Evolutionary conservation across 1,139 yeast genomes (phyloP).

Genomic region (Candida sp.): DNA sequence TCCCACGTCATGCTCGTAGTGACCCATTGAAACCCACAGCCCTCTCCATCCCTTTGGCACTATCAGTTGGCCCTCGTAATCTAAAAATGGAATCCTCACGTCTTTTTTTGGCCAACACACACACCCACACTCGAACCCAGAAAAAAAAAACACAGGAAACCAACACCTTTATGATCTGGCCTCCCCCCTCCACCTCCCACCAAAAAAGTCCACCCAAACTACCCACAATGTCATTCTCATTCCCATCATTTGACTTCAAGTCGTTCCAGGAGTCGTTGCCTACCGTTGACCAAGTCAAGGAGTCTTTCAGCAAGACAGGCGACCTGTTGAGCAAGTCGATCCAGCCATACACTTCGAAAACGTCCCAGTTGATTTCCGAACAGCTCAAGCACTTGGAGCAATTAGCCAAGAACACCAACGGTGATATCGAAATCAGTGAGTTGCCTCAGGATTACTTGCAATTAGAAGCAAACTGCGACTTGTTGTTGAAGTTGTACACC

Average conservation of each 20-base stretch:
- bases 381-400: slow-evolving; percentile 51
- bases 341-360: slow-evolving; percentile 49
- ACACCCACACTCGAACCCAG: neutral
- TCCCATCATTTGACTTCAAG: slow-evolving; percentile 51
- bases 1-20: no score
- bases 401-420: slow-evolving; percentile 29
- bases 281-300: slow-evolving; percentile 41
- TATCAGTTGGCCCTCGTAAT: neutral
- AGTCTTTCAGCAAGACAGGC: slow-evolving; percentile 41
- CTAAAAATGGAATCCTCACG: neutral
- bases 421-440: slow-evolving; percentile 55
- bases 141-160: neutral
- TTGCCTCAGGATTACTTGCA: slow-evolving; percentile 74
- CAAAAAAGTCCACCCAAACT: neutral
- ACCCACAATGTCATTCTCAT: slow-evolving; percentile 51
- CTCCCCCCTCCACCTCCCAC: neutral
- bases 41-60: no score
- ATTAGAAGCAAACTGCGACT: slow-evolving; percentile 69
- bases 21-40: no score
- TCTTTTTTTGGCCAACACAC: no score
- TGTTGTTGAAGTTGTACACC: slow-evolving; percentile 60
- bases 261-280: slow-evolving; percentile 50
- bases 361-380: slow-evolving; percentile 38
- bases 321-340: slow-evolving; percentile 45
- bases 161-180: neutral